These are phyloP conservation scores for Fraxinus pennsylvanica DNA, from an alignment of 257 asterid genomes.

Conservation along the genomic window DNA sequence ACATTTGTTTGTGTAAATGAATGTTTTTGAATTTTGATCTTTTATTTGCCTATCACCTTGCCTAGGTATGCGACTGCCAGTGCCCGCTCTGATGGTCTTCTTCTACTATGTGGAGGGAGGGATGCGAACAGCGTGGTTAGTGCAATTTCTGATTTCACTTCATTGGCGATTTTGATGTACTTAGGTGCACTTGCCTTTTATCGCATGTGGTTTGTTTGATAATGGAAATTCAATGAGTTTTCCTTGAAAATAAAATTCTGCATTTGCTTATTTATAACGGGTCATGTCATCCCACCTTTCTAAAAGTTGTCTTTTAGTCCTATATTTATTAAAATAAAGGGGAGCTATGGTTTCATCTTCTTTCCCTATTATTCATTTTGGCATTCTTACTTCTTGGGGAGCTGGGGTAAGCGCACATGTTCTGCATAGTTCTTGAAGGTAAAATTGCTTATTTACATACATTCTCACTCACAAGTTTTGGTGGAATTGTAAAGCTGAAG, in stretches of 20 bases:
- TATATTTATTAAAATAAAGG: not conserved
- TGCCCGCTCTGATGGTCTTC: constrained; percentile 99
- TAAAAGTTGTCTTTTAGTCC: not conserved
- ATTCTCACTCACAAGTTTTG: constrained; percentile 1
- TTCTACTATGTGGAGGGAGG: constrained; percentile 99
- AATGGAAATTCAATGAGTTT: not conserved
- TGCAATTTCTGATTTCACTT: constrained; percentile 14
- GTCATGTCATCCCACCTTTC: not conserved
- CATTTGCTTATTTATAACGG: not conserved
- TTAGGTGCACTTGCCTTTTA: constrained; percentile 10
- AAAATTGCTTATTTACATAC: constrained; percentile 1
- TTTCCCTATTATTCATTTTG: not conserved
- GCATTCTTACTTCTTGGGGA: constrained; percentile 2
- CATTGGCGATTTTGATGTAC: constrained; percentile 6
- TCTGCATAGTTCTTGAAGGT: not conserved
- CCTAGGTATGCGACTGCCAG: constrained; percentile 98
- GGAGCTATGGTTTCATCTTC: not conserved
- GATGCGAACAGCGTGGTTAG: constrained; percentile 98
- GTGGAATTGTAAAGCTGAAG: constrained; percentile 9
- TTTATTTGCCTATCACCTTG: constrained; percentile 27
- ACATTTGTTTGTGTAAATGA: not conserved
- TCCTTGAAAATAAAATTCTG: not conserved
- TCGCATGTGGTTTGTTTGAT: not conserved
- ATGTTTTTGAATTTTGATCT: constrained; percentile 23
- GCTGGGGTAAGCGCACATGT: not conserved